Conservation (phyloP, 208 protist genomes). For the Trichomonas tenax region DNA sequence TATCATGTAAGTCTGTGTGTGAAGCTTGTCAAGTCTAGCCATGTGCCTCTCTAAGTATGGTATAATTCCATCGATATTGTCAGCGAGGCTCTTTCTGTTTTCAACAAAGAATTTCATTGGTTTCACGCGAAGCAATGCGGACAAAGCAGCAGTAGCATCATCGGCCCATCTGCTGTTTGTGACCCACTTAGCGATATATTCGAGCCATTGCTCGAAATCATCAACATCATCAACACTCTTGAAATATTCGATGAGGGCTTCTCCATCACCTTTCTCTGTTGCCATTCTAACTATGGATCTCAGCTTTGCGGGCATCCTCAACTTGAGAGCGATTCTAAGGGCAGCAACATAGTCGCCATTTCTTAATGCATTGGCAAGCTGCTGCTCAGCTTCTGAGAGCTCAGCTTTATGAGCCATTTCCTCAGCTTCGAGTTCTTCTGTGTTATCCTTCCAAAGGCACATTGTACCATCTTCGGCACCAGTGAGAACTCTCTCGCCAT, state of each 20-base stretch:
- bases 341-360: background rate
- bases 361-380: background rate
- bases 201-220: background rate
- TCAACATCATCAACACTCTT: background rate
- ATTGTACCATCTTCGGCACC: background rate
- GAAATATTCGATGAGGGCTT: background rate
- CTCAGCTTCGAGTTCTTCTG: background rate
- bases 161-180: background rate
- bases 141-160: background rate
- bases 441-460: background rate
- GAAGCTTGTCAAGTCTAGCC: conserved; percentile 16
- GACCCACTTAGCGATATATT: background rate
- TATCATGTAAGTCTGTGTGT: conserved; percentile 21
- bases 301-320: background rate
- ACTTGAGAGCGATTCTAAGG: background rate
- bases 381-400: background rate
- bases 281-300: background rate
- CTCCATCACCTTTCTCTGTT: background rate
- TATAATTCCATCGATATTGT: conserved; percentile 10
- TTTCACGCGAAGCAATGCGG: background rate
- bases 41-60: conserved; percentile 26
- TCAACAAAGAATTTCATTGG: background rate
- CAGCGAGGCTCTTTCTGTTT: background rate
- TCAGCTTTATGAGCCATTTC: background rate
- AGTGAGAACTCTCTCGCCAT: background rate